Conservation (phyloP, 2,329 filamentous ascomycete species). For the Talaromyces sp. region DNA sequence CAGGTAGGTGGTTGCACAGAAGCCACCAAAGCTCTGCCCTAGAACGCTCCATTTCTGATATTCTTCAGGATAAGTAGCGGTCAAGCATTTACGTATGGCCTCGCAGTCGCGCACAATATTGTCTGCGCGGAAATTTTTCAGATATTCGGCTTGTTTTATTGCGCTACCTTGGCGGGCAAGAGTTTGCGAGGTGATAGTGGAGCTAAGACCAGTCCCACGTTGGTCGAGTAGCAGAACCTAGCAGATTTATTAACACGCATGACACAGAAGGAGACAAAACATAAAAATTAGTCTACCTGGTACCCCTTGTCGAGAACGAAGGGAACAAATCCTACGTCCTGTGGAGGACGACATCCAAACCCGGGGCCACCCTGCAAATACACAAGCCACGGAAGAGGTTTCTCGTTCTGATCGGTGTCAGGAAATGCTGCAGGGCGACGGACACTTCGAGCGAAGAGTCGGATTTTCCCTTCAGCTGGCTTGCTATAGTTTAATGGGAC, state of each 20-base stretch:
- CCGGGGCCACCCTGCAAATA: conserved; percentile 86
- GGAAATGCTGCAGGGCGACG: conserved; percentile 54
- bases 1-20: conserved; percentile 77
- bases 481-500: conserved; percentile 75
- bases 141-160: conserved; percentile 68
- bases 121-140: conserved; percentile 82
- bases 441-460: conserved; percentile 72
- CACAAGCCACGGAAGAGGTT: conserved; percentile 56
- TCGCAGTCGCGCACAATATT: conserved; percentile 87
- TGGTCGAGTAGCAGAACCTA: conserved; percentile 76
- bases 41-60: conserved; percentile 78
- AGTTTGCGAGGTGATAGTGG: conserved; percentile 68
- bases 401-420: conserved; percentile 39
- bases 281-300: conserved; percentile 49
- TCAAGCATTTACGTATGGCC: conserved; percentile 72
- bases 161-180: conserved; percentile 61
- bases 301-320: conserved; percentile 73
- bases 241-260: neutral
- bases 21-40: conserved; percentile 90
- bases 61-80: conserved; percentile 60
- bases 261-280: neutral
- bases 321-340: conserved; percentile 66
- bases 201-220: conserved; percentile 80
- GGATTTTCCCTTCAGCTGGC: conserved; percentile 57
- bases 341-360: conserved; percentile 67